A percentile compares a stretch with the other conserved stretches of the same genome.
Conservation (phyloP, 2,329 filamentous ascomycete genomes). For the Calcarisporium arbuscula region DNA sequence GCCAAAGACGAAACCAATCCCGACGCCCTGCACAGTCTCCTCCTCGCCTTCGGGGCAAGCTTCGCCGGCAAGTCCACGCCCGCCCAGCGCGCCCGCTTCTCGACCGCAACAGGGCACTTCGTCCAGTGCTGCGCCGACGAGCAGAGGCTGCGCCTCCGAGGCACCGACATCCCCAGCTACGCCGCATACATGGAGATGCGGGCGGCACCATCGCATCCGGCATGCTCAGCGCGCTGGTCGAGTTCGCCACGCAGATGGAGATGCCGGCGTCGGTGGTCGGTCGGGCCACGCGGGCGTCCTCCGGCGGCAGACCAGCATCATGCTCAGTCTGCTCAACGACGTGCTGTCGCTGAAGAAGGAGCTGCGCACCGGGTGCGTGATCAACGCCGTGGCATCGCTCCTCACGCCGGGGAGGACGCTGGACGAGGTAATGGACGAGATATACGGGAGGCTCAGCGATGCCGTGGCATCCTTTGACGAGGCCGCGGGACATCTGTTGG, state of each 20-base stretch:
- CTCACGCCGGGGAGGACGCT: constrained; percentile 15
- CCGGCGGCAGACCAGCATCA: constrained; percentile 17
- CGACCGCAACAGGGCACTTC: constrained; percentile 17
- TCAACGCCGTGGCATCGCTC: constrained; percentile 22
- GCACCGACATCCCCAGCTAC: constrained; percentile 17
- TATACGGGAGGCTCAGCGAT: constrained; percentile 14
- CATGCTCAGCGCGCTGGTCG: constrained; percentile 20
- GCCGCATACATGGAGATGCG: constrained; percentile 22
- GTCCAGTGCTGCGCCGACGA: constrained; percentile 19
- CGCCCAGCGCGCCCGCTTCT: too few relatives aligned
- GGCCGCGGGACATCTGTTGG: constrained; percentile 12
- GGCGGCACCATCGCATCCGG: constrained; percentile 19
- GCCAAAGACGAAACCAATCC: constrained; percentile 1
- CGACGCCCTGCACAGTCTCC: constrained; percentile 17
- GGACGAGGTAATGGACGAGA: constrained; percentile 15
- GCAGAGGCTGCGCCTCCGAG: constrained; percentile 18
- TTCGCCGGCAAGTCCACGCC: constrained; percentile 6
- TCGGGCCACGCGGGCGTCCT: constrained; percentile 10
- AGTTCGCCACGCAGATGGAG: constrained; percentile 14
- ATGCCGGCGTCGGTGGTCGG: constrained; percentile 8
- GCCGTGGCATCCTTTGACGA: constrained; percentile 18
- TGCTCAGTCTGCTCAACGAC: constrained; percentile 23
- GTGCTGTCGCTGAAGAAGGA: constrained; percentile 27
- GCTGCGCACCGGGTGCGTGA: constrained; percentile 17
- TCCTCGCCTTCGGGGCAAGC: constrained; percentile 16